Conservation (phyloP, 2,329 filamentous ascomycete genomes). For the Bipolaris victoriae region DNA sequence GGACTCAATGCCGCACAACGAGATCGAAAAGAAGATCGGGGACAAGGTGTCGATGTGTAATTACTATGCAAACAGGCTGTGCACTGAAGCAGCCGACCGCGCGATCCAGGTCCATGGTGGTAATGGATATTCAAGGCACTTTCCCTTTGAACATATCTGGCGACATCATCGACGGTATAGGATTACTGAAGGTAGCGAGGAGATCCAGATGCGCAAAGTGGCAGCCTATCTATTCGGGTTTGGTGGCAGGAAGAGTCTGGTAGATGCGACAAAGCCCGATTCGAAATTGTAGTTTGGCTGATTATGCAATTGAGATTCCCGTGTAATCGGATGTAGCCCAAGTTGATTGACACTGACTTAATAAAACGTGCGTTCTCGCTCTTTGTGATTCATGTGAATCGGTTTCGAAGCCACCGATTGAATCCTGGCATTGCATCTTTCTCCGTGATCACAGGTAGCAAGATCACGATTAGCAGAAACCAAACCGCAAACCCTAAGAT, state of each 20-base stretch:
- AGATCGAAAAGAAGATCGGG: constrained; percentile 64
- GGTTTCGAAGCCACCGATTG: constrained; percentile 20
- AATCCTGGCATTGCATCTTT: constrained; percentile 14
- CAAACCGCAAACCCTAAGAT: constrained; percentile 1
- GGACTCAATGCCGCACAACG: constrained; percentile 61
- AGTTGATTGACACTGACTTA: too few species aligned
- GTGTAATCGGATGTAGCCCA: neutral
- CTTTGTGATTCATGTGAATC: neutral
- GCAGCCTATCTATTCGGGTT: constrained; percentile 65
- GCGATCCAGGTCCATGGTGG: constrained; percentile 69
- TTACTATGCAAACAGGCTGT: constrained; percentile 68
- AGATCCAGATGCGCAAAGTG: constrained; percentile 71
- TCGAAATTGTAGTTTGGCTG: constrained; percentile 37
- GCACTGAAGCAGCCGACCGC: constrained; percentile 65
- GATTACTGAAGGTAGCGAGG: constrained; percentile 69
- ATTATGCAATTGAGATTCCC: neutral
- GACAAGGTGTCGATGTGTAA: constrained; percentile 71
- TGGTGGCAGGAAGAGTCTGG: constrained; percentile 52
- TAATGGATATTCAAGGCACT: constrained; percentile 64
- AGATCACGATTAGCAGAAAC: constrained; percentile 7
- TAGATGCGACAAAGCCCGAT: constrained; percentile 39
- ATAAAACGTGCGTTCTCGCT: neutral
- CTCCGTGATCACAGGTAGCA: constrained; percentile 13
- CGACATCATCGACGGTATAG: constrained; percentile 67
- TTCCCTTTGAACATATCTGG: constrained; percentile 70